A percentile compares a stretch with the other conserved stretches of the same genome.
Conservation (phyloP, 352 stramenopile species). For the Globisporangium paroecandrum region DNA sequence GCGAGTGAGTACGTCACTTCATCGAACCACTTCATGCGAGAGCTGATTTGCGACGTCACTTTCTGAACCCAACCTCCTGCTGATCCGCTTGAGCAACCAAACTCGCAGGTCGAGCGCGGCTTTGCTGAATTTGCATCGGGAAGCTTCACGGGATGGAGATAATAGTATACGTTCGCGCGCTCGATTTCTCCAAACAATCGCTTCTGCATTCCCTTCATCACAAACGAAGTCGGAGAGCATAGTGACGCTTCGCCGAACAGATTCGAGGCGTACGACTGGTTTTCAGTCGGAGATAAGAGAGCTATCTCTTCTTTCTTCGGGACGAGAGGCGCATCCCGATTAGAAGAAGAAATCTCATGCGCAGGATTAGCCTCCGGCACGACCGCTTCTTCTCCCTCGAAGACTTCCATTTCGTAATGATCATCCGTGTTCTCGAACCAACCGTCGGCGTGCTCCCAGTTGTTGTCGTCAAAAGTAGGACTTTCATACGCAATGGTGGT, state of each 20-base stretch:
- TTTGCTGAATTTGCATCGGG: constrained; percentile 11
- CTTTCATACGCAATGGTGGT: neutral
- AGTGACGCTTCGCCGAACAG: constrained; percentile 42
- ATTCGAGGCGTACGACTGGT: constrained; percentile 34
- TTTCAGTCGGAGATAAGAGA: constrained; percentile 17
- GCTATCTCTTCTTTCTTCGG: constrained; percentile 28
- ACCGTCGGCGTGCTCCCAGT: constrained; percentile 6
- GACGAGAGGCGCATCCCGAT: constrained; percentile 8
- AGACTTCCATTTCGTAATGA: constrained; percentile 8
- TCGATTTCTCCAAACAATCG: constrained; percentile 57
- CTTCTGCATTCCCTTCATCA: constrained; percentile 63
- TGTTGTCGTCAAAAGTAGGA: constrained; percentile 4
- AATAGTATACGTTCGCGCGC: constrained; percentile 75
- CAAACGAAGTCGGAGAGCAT: constrained; percentile 48
- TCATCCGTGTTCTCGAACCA: constrained; percentile 14
- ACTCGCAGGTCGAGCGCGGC: constrained; percentile 35
- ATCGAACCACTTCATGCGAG: constrained; percentile 79
- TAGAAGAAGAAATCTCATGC: constrained; percentile 3
- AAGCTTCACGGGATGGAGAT: constrained; percentile 37
- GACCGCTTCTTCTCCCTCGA: constrained; percentile 5
- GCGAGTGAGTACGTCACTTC: constrained; percentile 71
- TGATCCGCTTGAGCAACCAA: constrained; percentile 46
- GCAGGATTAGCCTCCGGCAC: constrained; percentile 20
- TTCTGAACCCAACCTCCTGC: constrained; percentile 66
- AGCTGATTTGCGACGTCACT: constrained; percentile 70